phyloP scores from a whole-genome alignment of 371 early-diverging fungal species.

The Mortierella sp. region DNA sequence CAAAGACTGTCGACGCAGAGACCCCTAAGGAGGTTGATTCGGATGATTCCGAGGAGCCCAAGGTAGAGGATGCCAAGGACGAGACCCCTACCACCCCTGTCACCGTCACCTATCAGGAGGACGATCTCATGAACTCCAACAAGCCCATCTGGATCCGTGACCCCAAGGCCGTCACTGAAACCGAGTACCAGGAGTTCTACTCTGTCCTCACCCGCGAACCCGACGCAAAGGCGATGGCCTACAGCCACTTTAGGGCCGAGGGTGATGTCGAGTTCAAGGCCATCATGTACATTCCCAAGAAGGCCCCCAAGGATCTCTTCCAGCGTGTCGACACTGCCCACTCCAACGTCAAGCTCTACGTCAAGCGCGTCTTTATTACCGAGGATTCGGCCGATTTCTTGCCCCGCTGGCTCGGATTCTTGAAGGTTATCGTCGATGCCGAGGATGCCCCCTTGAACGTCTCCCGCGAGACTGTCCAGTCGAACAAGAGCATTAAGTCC shows the following conservation, averaged over 20 bases:
- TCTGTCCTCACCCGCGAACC: slow-evolving; percentile 81
- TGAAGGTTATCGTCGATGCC: slow-evolving; percentile 91
- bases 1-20: slow-evolving; percentile 59
- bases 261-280: slow-evolving; percentile 91
- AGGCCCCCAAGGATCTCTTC: slow-evolving; percentile 78
- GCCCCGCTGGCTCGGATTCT: slow-evolving; percentile 81
- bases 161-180: slow-evolving; percentile 80
- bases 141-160: slow-evolving; percentile 96
- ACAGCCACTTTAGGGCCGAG: slow-evolving; percentile 89
- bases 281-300: slow-evolving; percentile 88
- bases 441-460: slow-evolving; percentile 97
- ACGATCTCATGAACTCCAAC: slow-evolving; percentile 81
- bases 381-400: slow-evolving; percentile 86
- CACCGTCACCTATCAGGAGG: slow-evolving; percentile 67
- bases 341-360: slow-evolving; percentile 90
- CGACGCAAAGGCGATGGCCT: slow-evolving; percentile 72
- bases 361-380: slow-evolving; percentile 96
- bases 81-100: slow-evolving; percentile 68
- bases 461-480: slow-evolving; percentile 96
- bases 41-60: slow-evolving; percentile 66
- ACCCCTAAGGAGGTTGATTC: slow-evolving; percentile 57
- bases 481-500: slow-evolving; percentile 81
- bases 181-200: slow-evolving; percentile 92
- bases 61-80: slow-evolving; percentile 67
- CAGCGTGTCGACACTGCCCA: slow-evolving; percentile 70